Base-by-base conservation (phyloP, 371 early-diverging fungal genomes). In the Basidiobolus meristosporus region DNA sequence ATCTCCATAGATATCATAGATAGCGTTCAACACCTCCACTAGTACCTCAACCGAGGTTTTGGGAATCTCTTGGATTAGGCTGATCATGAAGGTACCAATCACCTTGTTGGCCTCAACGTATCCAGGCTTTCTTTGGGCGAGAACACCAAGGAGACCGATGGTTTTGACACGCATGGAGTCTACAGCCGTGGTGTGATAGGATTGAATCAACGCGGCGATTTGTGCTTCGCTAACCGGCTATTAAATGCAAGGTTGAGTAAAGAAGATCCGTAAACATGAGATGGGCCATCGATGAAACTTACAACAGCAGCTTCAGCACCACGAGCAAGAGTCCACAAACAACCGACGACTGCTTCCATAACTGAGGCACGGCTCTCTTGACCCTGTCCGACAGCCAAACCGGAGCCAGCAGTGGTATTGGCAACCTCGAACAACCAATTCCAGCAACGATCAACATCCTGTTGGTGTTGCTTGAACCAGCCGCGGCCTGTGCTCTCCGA, bases 1-100 rank as follows among this genome's bases (percentile, higher is more conserved):
- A 48, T 92, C 93, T 22, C 71, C 73, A 53, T 90, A 92, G 6
- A 90, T 70, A 47, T 90, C 91, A 51, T 63, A 90, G 21, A 92
- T 53, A 31, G 77, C 76, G 43, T 90, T 82, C 45, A 92, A 52
- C 0, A 76, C 76, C 50, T 87, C 90, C 0, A 76, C 54, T 7
- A 66, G 58, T 11, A 70, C 62, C 31, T 72, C 78, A 7, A 61
- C 35, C n/a, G 59, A 35, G 1, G 63, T 57, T 17, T 52, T 48
- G 29, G 54, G 44, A 20, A 64, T 53, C 43, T 57, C 52, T 34
- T 52, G 42, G 36, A 68, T 37, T 16, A 61, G 33, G 10, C 55
- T 52, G 31, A 80, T 53, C 43, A 82, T 47, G 38, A 67, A 74
- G n/a, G 51, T 40, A 7, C 82, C 83, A 41, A 82, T 67, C 26